Percentiles rank a stretch among this genome's conserved stretches.
phyloP scores from a whole-genome alignment of 805 yeast species.

The Isabelozyma pseudorhagii region DNA sequence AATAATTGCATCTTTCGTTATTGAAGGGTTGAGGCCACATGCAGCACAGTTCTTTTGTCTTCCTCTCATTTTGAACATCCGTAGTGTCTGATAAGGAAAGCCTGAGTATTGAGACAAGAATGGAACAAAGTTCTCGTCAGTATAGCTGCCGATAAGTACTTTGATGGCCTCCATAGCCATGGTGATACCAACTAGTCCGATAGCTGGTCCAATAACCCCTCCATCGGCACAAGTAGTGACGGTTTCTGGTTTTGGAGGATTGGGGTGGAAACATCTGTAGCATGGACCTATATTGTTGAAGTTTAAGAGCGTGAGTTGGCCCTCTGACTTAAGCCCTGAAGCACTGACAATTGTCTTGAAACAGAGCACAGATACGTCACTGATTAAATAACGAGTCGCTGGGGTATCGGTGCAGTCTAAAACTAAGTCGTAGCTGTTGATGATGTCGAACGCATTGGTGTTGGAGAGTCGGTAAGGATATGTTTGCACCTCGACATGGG shows the following conservation, averaged over 20 bases:
- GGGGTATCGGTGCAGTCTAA: constrained; percentile 97
- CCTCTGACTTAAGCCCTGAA: constrained; percentile 87
- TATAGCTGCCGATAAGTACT: constrained; percentile 56
- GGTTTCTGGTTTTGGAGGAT: constrained; percentile 81
- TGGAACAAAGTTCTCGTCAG: constrained; percentile 54
- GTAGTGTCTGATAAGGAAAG: constrained; percentile 59
- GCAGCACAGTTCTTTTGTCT: constrained; percentile 57
- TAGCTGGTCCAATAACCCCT: constrained; percentile 95
- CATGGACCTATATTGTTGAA: constrained; percentile 74
- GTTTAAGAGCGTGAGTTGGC: constrained; percentile 79
- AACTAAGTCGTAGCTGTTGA: constrained; percentile 67
- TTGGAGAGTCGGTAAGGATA: constrained; percentile 51
- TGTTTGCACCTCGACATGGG: constrained; percentile 54
- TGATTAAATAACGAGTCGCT: constrained; percentile 76
- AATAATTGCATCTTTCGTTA: constrained; percentile 47
- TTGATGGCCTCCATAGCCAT: constrained; percentile 90
- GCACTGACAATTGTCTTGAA: constrained; percentile 82
- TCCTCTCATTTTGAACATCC: constrained; percentile 78
- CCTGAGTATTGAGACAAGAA: constrained; percentile 68
- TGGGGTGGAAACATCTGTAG: constrained; percentile 89
- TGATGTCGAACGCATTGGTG: constrained; percentile 60
- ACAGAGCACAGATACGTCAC: constrained; percentile 73
- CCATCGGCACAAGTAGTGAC: constrained; percentile 89
- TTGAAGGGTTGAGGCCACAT: constrained; percentile 55
- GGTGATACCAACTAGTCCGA: constrained; percentile 83